Base-by-base conservation (phyloP, 176 grass and related monocot species). In the Microstegium vimineum region DNA sequence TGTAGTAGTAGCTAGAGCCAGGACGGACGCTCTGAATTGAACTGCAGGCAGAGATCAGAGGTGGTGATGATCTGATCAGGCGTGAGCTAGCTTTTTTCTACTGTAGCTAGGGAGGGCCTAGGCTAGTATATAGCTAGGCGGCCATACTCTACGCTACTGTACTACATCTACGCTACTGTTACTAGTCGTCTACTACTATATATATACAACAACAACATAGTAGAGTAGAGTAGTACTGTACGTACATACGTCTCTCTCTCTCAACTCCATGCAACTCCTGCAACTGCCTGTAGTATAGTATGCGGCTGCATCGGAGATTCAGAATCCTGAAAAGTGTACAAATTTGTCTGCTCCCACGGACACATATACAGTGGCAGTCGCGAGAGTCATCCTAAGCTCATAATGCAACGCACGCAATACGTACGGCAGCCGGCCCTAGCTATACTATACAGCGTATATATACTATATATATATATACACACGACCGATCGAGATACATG, bases 261-360 rank as follows among this genome's bases (percentile, higher is more conserved):
- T 18, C 47, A 33, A 4, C 33, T 33, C 33, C 66, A 4, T 33
- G 33, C 33, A 33, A 33, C n/a, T n/a, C n/a, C n/a, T n/a, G 42
- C 26, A 33, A 62, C 69, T 40, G 40, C 40, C 45, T 75, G 28
- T 49, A 26, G 51, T n/a, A 69, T 47, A 13, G 49, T 47, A 60
- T 36, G 37, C 1, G 70, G 35, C 86, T 43, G 74, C 62, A 76
- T 73, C 22, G 5, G 73, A 74, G 75, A 82, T 71, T 38, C 73
- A 71, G 73, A 63, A 82, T 83, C 76, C 86, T 73, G 66, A 83
- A 73, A 87, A 73, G 74, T 64, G 71, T 66, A 73, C 86, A 88
- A 78, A 88, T 88, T 32, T 83, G 86, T 35, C 76, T 57, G 80
- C 80, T 78, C 74, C 35, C 68, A 69, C 20, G 65, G 78, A 83